Percentiles rank a stretch among this genome's conserved stretches.
Evolutionary conservation across 2,329 filamentous ascomycete species (phyloP).

Genomic region (Magnaporthiopsis rhizophila): DNA sequence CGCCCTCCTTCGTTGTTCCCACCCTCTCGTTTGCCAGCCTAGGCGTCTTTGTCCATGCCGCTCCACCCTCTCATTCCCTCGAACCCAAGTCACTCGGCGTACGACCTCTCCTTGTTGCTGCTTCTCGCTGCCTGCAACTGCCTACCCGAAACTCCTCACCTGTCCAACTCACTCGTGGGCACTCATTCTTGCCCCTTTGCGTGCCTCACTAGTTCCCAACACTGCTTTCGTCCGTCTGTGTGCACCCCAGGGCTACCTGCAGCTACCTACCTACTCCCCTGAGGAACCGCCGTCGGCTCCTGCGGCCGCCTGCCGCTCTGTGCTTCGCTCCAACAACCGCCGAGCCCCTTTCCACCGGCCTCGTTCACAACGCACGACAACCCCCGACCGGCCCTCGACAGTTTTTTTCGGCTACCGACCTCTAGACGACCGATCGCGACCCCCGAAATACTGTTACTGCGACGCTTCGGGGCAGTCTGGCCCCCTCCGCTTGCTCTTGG

Average conservation of each 20-base stretch:
- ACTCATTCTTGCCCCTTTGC: background rate
- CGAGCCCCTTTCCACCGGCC: conserved; percentile 1
- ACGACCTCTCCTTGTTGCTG: background rate
- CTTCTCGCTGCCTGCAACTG: background rate
- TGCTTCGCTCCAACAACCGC: background rate
- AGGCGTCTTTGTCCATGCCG: background rate
- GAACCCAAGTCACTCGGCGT: background rate
- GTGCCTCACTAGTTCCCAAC: background rate
- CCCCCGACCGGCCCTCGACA: background rate
- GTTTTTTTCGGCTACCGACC: background rate
- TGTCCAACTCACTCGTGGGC: background rate
- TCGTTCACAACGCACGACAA: background rate
- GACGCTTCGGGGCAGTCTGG: background rate
- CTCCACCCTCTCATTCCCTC: conserved; percentile 3
- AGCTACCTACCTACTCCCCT: background rate
- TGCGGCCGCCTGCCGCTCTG: conserved; percentile 3
- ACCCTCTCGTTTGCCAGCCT: conserved; percentile 1
- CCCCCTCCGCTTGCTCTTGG: background rate
- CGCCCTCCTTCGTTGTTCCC: conserved; percentile 3
- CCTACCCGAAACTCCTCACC: background rate
- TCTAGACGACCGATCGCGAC: background rate
- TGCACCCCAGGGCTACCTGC: conserved; percentile 3
- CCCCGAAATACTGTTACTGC: background rate
- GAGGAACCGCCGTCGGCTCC: conserved; percentile 6
- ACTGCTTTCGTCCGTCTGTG: background rate